Percentiles rank a stretch among this genome's conserved stretches.
Conservation (phyloP, 805 yeast species). For the Wickerhamiella allomyrinae region DNA sequence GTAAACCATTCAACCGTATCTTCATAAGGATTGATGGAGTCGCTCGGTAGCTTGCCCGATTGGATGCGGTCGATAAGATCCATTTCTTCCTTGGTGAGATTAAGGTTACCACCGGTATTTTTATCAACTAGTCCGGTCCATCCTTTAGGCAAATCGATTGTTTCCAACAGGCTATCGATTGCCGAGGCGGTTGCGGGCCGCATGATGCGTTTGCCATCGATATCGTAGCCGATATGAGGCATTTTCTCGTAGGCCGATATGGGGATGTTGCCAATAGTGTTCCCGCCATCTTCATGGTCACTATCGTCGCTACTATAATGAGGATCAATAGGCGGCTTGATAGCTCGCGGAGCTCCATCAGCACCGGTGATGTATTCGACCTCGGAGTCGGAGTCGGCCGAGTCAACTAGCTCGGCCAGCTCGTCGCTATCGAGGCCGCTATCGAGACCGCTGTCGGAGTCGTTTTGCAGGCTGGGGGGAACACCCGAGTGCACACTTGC, state of each 20-base stretch:
- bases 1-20: conserved; percentile 96
- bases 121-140: conserved; percentile 96
- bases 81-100: conserved; percentile 73
- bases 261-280: conserved; percentile 91
- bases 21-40: conserved; percentile 70
- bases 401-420: conserved; percentile 17
- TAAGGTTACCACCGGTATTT: conserved; percentile 71
- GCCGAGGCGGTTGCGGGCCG: conserved; percentile 97
- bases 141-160: conserved; percentile 91
- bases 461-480: background rate
- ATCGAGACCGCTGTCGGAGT: conserved; percentile 11
- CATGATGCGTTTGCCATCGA: conserved; percentile 96
- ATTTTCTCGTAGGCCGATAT: conserved; percentile 86
- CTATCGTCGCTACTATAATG: conserved; percentile 91
- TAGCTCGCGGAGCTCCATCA: conserved; percentile 67
- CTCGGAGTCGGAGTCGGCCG: conserved; percentile 23
- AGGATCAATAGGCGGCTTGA: conserved; percentile 86
- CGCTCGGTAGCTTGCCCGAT: conserved; percentile 71
- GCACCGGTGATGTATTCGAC: conserved; percentile 29
- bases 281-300: conserved; percentile 53
- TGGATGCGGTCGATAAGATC: conserved; percentile 79
- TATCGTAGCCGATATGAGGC: conserved; percentile 95
- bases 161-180: conserved; percentile 73
- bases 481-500: background rate
- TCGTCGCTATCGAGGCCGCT: conserved; percentile 17